A percentile compares a stretch with the other conserved stretches of the same genome.
Evolutionary conservation across 2,329 filamentous ascomycete species (phyloP).

Genomic region (Colletotrichum destructivum): DNA sequence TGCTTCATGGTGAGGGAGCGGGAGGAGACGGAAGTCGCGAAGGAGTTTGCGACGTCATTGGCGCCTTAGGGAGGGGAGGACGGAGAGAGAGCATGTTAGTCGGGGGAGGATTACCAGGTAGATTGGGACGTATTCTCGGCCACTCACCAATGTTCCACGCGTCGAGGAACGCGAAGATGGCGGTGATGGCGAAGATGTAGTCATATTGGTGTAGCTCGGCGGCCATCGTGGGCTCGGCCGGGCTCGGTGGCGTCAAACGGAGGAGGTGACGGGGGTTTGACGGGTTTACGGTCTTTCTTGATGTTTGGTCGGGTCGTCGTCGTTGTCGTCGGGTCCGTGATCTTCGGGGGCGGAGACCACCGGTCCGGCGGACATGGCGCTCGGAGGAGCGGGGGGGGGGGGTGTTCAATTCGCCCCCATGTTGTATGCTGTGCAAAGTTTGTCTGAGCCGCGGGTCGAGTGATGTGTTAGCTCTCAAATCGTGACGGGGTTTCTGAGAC

Average conservation of each 20-base stretch:
- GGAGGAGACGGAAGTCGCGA: conserved; percentile 63
- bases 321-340: conserved; percentile 7
- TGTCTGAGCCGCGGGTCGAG: no score
- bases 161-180: conserved; percentile 76
- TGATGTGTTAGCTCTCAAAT: not conserved
- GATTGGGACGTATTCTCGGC: conserved; percentile 68
- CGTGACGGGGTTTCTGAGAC: no score
- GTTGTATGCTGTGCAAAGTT: not conserved
- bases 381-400: no score
- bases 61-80: conserved; percentile 52
- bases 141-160: conserved; percentile 79
- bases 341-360: conserved; percentile 7
- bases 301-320: not conserved
- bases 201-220: conserved; percentile 66
- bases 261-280: not conserved
- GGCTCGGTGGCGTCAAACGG: not conserved
- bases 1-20: conserved; percentile 63
- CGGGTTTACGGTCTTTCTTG: not conserved
- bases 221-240: conserved; percentile 48
- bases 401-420: conserved; percentile 16
- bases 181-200: conserved; percentile 76
- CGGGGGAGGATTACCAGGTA: conserved; percentile 44
- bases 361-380: conserved; percentile 20
- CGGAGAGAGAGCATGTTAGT: no score
- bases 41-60: conserved; percentile 66